Evolutionary conservation across 225 moss, liverwort and hornwort genomes (phyloP).

Genomic region (Ulota crispa): DNA sequence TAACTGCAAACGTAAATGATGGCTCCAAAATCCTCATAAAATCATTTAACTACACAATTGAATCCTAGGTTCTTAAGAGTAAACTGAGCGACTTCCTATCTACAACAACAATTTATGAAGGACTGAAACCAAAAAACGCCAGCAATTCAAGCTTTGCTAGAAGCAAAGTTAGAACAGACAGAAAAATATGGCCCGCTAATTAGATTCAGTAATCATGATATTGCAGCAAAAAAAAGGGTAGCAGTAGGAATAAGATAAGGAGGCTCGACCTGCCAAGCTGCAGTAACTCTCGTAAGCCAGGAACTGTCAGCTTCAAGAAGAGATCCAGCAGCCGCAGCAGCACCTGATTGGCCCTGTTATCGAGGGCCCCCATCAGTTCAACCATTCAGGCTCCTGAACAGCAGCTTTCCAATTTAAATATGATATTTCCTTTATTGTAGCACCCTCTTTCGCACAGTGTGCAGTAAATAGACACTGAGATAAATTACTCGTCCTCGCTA

Average conservation of each 20-base stretch:
- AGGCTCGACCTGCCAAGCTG: constrained; percentile 86
- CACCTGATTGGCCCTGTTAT: constrained; percentile 92
- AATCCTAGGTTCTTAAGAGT: not conserved
- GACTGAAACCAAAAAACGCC: constrained; percentile 2
- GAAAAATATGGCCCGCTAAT: not conserved
- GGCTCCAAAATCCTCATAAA: not conserved
- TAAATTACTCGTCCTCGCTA: constrained; percentile 5
- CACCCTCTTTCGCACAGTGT: constrained; percentile 4
- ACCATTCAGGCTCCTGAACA: constrained; percentile 73
- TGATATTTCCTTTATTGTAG: constrained; percentile 16
- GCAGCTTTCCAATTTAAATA: constrained; percentile 54
- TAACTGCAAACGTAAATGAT: constrained; percentile 12
- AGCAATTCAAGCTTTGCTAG: constrained; percentile 8
- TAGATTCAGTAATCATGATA: not conserved
- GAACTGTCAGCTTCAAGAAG: constrained; percentile 95
- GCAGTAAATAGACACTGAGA: not conserved
- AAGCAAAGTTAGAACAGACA: constrained; percentile 13
- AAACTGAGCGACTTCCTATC: constrained; percentile 16
- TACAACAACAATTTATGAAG: constrained; percentile 1
- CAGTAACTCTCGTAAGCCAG: constrained; percentile 85
- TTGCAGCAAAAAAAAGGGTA: not conserved
- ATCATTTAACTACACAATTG: not conserved
- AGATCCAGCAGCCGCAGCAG: constrained; percentile 91
- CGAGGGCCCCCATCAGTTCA: constrained; percentile 59
- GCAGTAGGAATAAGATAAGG: constrained; percentile 4